Percentiles rank a stretch among this genome's conserved stretches.
Conservation (phyloP, 495 filamentous ascomycete genomes). For the Aspergillus kassunensis region DNA sequence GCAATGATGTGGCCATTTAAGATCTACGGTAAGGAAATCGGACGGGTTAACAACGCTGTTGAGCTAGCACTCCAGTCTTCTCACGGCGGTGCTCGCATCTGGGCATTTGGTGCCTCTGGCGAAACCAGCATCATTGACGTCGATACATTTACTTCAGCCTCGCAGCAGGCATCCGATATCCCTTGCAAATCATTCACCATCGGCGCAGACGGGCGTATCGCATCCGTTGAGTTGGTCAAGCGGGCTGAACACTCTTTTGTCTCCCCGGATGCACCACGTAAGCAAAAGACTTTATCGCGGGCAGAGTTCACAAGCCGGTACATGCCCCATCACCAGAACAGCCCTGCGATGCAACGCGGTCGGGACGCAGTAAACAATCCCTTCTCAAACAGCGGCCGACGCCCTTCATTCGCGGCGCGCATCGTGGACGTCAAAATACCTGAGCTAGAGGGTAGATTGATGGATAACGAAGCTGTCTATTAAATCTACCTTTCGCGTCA, state of each 20-base stretch:
- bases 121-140: conserved; percentile 34
- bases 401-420: conserved; percentile 37
- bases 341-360: background rate
- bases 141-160: conserved; percentile 27
- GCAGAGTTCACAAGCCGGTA: conserved; percentile 28
- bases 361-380: background rate
- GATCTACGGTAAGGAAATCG: conserved; percentile 42
- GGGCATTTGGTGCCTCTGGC: conserved; percentile 36
- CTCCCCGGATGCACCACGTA: conserved; percentile 18
- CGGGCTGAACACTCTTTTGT: conserved; percentile 7
- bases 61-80: conserved; percentile 36
- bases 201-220: conserved; percentile 27
- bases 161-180: conserved; percentile 10
- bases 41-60: conserved; percentile 32
- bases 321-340: conserved; percentile 3
- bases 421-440: conserved; percentile 42
- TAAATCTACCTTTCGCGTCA: conserved; percentile 13
- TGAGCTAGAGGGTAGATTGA: conserved; percentile 27
- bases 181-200: conserved; percentile 27
- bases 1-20: conserved; percentile 42
- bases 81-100: conserved; percentile 34
- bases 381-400: conserved; percentile 12
- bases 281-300: conserved; percentile 26
- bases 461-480: conserved; percentile 13
- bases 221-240: conserved; percentile 16